Evolutionary conservation across 2,329 filamentous ascomycete genomes (phyloP).

Genomic region (Alternaria infectoria): DNA sequence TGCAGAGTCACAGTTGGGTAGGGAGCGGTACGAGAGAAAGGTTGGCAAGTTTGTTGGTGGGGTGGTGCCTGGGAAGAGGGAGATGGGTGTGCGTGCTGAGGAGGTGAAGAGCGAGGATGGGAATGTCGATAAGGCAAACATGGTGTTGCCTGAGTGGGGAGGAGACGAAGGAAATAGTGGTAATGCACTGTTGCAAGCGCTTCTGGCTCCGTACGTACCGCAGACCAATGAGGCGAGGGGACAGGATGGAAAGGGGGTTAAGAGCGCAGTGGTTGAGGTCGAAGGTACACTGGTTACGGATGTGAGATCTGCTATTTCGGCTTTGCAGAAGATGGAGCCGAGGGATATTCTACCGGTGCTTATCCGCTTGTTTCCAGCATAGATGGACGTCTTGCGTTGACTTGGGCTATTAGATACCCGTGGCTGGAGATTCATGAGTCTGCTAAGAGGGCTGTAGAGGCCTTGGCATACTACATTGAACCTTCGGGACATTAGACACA

Average conservation of each 20-base stretch:
- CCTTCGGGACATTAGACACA: no score
- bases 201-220: not conserved
- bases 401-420: not conserved
- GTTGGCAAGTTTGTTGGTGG: slow-evolving; percentile 24
- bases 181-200: slow-evolving; percentile 16
- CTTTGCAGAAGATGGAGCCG: slow-evolving; percentile 10
- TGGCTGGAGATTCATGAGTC: rapidly evolving
- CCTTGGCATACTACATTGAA: no score
- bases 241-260: not conserved
- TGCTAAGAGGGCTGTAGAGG: not conserved
- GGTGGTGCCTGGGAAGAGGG: slow-evolving; percentile 17
- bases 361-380: slow-evolving; percentile 14
- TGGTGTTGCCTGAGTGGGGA: not conserved
- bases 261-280: not conserved
- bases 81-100: slow-evolving; percentile 3
- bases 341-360: slow-evolving; percentile 17
- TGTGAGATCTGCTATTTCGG: slow-evolving; percentile 13
- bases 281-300: slow-evolving; percentile 11
- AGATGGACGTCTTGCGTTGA: not conserved
- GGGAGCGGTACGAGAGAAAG: slow-evolving; percentile 7
- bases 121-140: not conserved
- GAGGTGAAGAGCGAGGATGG: not conserved
- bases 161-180: not conserved
- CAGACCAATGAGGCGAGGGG: not conserved
- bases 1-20: slow-evolving; percentile 1